A percentile compares a stretch with the other conserved stretches of the same genome.
These are phyloP conservation scores for Dimargaris cristalligena DNA, from an alignment of 192 early-diverging fungal species.

Conservation along the genomic window DNA sequence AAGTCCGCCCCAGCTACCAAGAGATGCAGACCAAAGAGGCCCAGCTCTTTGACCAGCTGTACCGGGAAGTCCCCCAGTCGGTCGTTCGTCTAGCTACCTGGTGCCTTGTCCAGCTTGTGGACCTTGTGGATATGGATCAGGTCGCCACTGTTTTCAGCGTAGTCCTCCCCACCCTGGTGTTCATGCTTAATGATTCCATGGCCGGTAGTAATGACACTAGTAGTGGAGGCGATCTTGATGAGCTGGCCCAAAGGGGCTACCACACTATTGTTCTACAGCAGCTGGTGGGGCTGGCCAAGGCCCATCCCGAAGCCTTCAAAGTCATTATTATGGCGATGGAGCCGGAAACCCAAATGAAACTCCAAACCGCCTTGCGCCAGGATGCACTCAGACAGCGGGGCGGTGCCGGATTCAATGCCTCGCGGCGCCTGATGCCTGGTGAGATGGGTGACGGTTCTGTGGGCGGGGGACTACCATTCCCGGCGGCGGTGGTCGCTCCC, in stretches of 20 bases:
- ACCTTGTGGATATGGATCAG: not conserved
- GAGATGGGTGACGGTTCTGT: too few relatives aligned
- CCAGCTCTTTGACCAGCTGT: not conserved
- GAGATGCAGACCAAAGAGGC: too few relatives aligned
- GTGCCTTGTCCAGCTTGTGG: constrained; percentile 8
- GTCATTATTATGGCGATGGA: constrained; percentile 5
- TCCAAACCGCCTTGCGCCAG: constrained; percentile 10
- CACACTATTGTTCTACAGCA: constrained; percentile 9
- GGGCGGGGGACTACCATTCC: too few relatives aligned
- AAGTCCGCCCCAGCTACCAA: too few relatives aligned
- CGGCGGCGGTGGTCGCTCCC: too few relatives aligned
- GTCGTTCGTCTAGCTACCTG: not conserved
- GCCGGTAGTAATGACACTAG: too few relatives aligned
- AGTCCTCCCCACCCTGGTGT: constrained; percentile 1
- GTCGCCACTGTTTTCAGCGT: constrained; percentile 6
- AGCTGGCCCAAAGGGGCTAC: not conserved
- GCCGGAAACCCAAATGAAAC: not conserved
- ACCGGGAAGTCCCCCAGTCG: not conserved
- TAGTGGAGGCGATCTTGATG: not conserved
- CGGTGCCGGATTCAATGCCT: too few relatives aligned
- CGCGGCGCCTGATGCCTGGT: too few relatives aligned
- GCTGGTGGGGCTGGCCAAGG: constrained; percentile 7
- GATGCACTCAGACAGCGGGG: constrained; percentile 6
- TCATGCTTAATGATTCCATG: not conserved
- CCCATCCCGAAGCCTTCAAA: constrained; percentile 5